phyloP scores from a whole-genome alignment of 2,329 filamentous ascomycete genomes.

The Cladosporium colombiae region DNA sequence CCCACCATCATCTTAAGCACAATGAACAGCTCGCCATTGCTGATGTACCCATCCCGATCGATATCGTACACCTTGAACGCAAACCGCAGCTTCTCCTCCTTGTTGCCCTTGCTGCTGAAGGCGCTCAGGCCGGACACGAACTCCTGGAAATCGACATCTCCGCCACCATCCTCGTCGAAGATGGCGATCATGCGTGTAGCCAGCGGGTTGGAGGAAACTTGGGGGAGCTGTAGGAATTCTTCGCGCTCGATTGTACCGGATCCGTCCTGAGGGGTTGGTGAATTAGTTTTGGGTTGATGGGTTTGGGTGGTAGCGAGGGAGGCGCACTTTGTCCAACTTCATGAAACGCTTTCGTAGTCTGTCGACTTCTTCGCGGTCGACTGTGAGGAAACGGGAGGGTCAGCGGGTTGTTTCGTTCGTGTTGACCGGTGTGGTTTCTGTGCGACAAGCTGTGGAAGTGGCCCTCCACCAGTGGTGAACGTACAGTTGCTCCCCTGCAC shows the following conservation, averaged over 20 bases:
- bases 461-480: conserved; percentile 36
- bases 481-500: conserved; percentile 95
- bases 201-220: conserved; percentile 96
- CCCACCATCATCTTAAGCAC: conserved; percentile 99
- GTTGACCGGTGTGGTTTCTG: conserved; percentile 1
- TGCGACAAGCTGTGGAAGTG: background rate
- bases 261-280: conserved; percentile 69
- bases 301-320: background rate
- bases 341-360: conserved; percentile 95
- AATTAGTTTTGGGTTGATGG: conserved; percentile 1
- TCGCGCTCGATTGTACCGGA: conserved; percentile 98
- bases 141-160: conserved; percentile 97
- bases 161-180: conserved; percentile 97
- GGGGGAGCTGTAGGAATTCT: conserved; percentile 93
- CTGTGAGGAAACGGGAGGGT: conserved; percentile 50
- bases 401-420: conserved; percentile 9
- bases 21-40: conserved; percentile 98
- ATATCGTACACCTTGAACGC: conserved; percentile 99
- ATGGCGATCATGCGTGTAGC: conserved; percentile 99
- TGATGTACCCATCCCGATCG: conserved; percentile 96
- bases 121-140: conserved; percentile 94
- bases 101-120: conserved; percentile 97
- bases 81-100: conserved; percentile 96
- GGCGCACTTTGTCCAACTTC: conserved; percentile 91
- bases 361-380: conserved; percentile 96